These are phyloP conservation scores for Ceratocystis colombiana DNA, from an alignment of 2,329 filamentous ascomycete species.

Conservation along the genomic window DNA sequence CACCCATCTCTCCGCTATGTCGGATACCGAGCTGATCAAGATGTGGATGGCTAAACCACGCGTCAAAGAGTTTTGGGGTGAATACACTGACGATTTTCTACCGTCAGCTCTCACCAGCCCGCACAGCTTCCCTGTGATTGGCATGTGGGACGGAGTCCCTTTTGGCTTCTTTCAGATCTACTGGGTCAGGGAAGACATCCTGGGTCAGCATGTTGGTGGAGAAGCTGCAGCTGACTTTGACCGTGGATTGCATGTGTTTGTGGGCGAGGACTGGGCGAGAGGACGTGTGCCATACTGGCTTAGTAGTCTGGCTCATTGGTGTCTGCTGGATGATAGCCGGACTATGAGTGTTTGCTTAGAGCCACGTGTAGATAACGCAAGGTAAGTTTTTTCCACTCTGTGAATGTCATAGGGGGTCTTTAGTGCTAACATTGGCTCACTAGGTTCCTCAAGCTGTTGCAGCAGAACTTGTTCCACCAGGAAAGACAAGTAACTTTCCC, in stretches of 20 bases:
- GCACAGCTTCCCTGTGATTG: constrained; percentile 84
- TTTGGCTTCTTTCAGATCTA: constrained; percentile 98
- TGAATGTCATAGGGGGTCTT: neutral
- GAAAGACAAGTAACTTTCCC: constrained; percentile 79
- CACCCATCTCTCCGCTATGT: constrained; percentile 37
- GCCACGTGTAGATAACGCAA: constrained; percentile 80
- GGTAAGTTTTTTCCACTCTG: constrained; percentile 44
- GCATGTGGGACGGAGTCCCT: constrained; percentile 85
- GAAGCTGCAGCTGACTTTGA: constrained; percentile 64
- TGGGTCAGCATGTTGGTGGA: constrained; percentile 59
- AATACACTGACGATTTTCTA: constrained; percentile 56
- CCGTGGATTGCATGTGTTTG: constrained; percentile 73
- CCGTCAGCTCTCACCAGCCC: constrained; percentile 51
- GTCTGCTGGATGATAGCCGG: constrained; percentile 63
- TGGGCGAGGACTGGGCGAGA: constrained; percentile 86
- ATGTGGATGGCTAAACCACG: constrained; percentile 83
- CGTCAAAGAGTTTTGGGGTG: constrained; percentile 77
- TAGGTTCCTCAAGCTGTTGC: constrained; percentile 49
- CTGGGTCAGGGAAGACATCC: constrained; percentile 85
- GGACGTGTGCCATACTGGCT: constrained; percentile 77
- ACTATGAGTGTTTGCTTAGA: constrained; percentile 79
- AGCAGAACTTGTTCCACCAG: constrained; percentile 68
- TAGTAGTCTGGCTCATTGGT: constrained; percentile 77
- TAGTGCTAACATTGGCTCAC: neutral
- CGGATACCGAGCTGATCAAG: constrained; percentile 55